phyloP scores from a whole-genome alignment of 1,284 basidiomycete genomes.

The Sporisorium iseilematis-ciliati region DNA sequence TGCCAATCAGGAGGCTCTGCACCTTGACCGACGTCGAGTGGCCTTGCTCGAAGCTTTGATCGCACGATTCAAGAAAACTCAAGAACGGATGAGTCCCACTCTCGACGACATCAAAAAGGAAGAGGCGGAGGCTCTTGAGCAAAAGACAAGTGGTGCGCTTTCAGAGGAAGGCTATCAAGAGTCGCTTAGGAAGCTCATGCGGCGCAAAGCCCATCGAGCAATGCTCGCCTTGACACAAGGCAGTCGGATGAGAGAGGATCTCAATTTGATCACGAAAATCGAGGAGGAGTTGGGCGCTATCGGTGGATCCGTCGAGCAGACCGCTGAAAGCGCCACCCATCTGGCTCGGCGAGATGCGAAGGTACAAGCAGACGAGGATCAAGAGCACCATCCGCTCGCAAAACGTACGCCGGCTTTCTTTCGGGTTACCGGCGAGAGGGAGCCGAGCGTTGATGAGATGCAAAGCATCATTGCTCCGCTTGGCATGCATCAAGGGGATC shows the following conservation, averaged over 20 bases:
- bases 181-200: neutral
- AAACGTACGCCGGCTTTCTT: neutral
- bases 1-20: slow-evolving; percentile 1
- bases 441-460: neutral
- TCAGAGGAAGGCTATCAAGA: neutral
- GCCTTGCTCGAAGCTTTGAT: neutral
- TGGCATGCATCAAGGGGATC: slow-evolving; percentile 17
- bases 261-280: slow-evolving; percentile 1
- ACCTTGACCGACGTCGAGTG: neutral
- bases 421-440: neutral
- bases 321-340: neutral
- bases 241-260: neutral
- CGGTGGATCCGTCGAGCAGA: neutral
- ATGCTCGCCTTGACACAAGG: neutral
- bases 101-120: neutral
- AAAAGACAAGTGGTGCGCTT: neutral
- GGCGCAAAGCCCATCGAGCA: neutral
- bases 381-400: neutral
- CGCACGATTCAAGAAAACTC: slow-evolving; percentile 1
- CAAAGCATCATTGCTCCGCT: neutral
- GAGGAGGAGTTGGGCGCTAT: slow-evolving; percentile 10
- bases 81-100: slow-evolving; percentile 9
- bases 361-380: neutral
- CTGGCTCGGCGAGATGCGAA: neutral
- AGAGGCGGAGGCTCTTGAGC: neutral